Base-by-base conservation (phyloP, 441 rosid genomes). In the Arabidopsis hybrid region DNA sequence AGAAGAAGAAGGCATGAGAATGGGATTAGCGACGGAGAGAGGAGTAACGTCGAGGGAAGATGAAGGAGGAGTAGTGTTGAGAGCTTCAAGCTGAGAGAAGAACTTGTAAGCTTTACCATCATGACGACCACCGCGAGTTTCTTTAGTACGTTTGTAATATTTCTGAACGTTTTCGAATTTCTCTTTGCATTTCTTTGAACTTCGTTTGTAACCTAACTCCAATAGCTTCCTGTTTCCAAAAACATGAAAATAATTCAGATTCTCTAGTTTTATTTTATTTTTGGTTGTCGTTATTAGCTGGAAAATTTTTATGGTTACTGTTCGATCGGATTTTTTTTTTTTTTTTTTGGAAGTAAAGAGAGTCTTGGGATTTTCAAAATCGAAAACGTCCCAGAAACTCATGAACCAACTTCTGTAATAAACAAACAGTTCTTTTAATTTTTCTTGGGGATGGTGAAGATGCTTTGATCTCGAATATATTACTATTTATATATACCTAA, bases 71-170 rank as follows among this genome's bases (percentile, higher is more conserved):
- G 75, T 56, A 66, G 83, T 51, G 32, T 81, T 82, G 59, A 86
- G 78, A 71, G 95, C 95, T 77, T 91, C 89, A 34, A 85, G 86
- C 80, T 89, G 76, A 77, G 70, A 83, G 81, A 88, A 91, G 79
- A 89, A 91, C 81, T 85, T 89, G 79, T 89, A 91, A 74, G 78
- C 83, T 80, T 89, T 91, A 62, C 89, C 88, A n/a, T 89, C 92
- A 76, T 88, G 93, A 58, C 96, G 91, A 46, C 93, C 92, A 17
- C 81, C 85, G 14, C 96, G 81, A 8, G 88, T 85, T 43, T 90
- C 96, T 82, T 86, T 94, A 76, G 95, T 90, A 59, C 98, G 84
- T 82, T 90, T 91, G 84, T 94, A 95, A 78, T 94, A 94, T 78
- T 91, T 94, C 72, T 78, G 89, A 39, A 91, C 91, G 62, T 94